Evolutionary conservation across 257 asterid genomes (phyloP), one percentile per base, ranked within the genome.

Genomic region (Agastache rugosa): DNA sequence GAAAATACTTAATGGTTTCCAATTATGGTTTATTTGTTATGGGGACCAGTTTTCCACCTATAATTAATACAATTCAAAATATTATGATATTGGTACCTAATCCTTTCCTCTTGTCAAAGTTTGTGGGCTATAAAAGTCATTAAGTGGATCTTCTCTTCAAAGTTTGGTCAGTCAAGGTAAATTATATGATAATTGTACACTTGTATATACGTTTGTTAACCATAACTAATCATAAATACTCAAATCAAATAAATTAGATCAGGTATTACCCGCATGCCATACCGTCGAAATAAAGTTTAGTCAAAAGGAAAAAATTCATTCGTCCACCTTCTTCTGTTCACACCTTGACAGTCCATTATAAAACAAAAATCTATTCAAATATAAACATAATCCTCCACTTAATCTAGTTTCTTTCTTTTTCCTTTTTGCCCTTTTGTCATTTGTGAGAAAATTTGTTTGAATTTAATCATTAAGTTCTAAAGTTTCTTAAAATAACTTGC

Each of bases 51-150:
- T 56, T 3, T 3, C 4, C 2, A 19, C 34, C 11, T 19, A 31
- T 17, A 44, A 19, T 17, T 35, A 25, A 25, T 44, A n/a, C 68
- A 45, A n/a, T 45, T 67, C 17, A 45, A 25, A 25, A n/a, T 68
- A 11, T 20, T n/a, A 16, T 5, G 25, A 44, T 4, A 19, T 53
- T 10, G n/a, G 17, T 25, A 42, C 58, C 56, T 44, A 67, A 68
- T 47, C 55, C 8, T 53, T 23, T 25, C 59, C 12, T 39, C 1
- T 15, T 51, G 59, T 72, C 78, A 64, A 78, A 55, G 61, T 11
- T 20, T 65, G 75, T 56, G 65, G 20, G 81, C 81, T 71, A 67
- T 56, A 7, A 51, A 5, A 53, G 34, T 64, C 67, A 53, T 53
- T 29, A 5, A 6, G 63, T 72, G 51, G 47, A 12, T 17, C 50